Percentiles rank a stretch among this genome's conserved stretches.
These are phyloP conservation scores for Populus euphratica DNA, from an alignment of 345 rosid genomes.

Conservation along the genomic window DNA sequence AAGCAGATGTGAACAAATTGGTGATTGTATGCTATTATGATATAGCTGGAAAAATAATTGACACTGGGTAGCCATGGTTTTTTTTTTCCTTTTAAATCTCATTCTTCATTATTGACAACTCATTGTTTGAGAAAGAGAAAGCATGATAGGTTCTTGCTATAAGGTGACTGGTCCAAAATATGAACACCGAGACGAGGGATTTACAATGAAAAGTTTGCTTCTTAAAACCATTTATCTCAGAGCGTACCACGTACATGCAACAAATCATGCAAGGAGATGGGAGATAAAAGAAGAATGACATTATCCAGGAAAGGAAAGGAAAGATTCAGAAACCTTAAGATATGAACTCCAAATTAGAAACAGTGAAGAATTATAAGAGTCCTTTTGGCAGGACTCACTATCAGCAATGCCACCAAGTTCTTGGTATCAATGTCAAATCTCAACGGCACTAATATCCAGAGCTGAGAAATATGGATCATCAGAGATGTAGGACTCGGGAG, in stretches of 20 bases:
- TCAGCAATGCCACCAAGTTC: neutral
- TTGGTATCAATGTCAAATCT: neutral
- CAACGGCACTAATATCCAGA: neutral
- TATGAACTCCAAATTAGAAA: neutral
- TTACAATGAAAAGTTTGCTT: neutral
- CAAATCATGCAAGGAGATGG: neutral
- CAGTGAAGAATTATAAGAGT: neutral
- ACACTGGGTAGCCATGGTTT: too few relatives aligned
- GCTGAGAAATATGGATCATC: neutral
- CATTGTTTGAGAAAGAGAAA: neutral
- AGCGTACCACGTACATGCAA: neutral
- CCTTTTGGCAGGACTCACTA: neutral
- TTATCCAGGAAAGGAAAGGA: neutral
- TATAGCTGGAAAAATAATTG: too few relatives aligned
- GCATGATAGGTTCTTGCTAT: neutral
- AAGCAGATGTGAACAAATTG: too few relatives aligned
- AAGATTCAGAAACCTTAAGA: neutral
- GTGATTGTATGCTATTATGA: too few relatives aligned
- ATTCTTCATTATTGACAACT: too few relatives aligned
- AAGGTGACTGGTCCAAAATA: neutral
- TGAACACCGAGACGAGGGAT: neutral
- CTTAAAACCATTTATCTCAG: neutral
- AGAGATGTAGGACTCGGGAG: too few relatives aligned
- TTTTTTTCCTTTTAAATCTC: too few relatives aligned
- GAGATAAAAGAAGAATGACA: neutral